Base-by-base conservation (phyloP, 371 early-diverging fungal species). In the Mortierella sp. region DNA sequence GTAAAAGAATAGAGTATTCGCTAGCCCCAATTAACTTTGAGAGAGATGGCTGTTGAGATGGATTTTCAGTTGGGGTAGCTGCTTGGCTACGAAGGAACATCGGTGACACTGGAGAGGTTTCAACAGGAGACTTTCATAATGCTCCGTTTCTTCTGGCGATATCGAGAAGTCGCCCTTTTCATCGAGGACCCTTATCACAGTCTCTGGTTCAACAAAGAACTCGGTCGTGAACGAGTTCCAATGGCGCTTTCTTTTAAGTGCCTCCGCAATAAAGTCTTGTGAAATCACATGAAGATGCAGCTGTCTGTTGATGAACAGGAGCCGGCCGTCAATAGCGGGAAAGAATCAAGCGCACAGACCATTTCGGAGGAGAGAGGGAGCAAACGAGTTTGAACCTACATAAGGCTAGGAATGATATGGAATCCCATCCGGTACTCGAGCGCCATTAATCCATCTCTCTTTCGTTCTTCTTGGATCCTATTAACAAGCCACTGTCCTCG, bases 261-360 rank as follows among this genome's bases (percentile, higher is more conserved):
- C 43, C 0, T 68, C 55, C 1, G 86, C 75, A 25, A 77, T 72
- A 69, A 88, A 85, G 61, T 91, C 92, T 58, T 85, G 85, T 16
- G 83, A 80, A 18, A 91, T 85, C 25, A 90, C 82, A 64, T 91
- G 92, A 61, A 91, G 50, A 64, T 91, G 92, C 2, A 91, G 66
- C 61, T 85, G 90, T 14, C 85, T 85, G 63, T 11, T 1, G 37
- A 12, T 21, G 46, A 58, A 48, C 29, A n/a, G n/a, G n/a, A n/a
- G n/a, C n/a, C n/a, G n/a, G n/a, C n/a, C n/a, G n/a, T n/a, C n/a
- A n/a, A n/a, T n/a, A n/a, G n/a, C n/a, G n/a, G n/a, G n/a, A 23
- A 50, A 64, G 16, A 18, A 47, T 23, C 19, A 55, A n/a, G 30
- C 26, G 25, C 21, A 23, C 7, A 5, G 45, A 15, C 44, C 23